Percentiles rank a stretch among this genome's conserved stretches.
Evolutionary conservation across 805 yeast genomes (phyloP).

Genomic region (Candida takata): DNA sequence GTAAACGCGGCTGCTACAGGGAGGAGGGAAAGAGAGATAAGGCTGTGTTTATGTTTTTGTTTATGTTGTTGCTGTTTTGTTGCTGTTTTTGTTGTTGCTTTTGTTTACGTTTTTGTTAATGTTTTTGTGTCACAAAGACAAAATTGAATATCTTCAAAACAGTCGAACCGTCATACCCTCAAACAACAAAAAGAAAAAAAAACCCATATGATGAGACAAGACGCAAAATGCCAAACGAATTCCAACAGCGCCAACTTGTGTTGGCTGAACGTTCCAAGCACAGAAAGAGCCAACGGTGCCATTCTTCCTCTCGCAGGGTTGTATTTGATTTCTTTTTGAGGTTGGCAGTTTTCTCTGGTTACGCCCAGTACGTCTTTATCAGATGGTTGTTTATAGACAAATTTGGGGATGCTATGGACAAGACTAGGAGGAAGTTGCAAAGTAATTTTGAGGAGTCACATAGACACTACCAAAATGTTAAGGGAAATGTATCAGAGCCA

Average conservation of each 20-base stretch:
- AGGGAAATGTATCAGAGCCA: background rate
- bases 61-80: no score
- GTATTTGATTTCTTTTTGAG: constrained; percentile 2
- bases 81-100: no score
- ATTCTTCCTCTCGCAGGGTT: background rate
- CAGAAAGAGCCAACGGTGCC: background rate
- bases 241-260: constrained; percentile 2
- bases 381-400: constrained; percentile 2
- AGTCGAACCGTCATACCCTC: no score
- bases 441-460: background rate
- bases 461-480: constrained; percentile 5
- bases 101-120: no score
- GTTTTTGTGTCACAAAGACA: no score
- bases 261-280: constrained; percentile 1
- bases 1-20: no score
- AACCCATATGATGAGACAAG: no score
- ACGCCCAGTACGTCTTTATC: constrained; percentile 2
- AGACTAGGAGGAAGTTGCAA: constrained; percentile 1
- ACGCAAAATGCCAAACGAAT: background rate
- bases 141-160: no score
- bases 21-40: no score
- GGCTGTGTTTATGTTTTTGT: no score
- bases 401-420: background rate
- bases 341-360: constrained; percentile 4
- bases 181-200: no score